Conservation (phyloP, 192 early-diverging fungal genomes). For the Coemansia sp. region DNA sequence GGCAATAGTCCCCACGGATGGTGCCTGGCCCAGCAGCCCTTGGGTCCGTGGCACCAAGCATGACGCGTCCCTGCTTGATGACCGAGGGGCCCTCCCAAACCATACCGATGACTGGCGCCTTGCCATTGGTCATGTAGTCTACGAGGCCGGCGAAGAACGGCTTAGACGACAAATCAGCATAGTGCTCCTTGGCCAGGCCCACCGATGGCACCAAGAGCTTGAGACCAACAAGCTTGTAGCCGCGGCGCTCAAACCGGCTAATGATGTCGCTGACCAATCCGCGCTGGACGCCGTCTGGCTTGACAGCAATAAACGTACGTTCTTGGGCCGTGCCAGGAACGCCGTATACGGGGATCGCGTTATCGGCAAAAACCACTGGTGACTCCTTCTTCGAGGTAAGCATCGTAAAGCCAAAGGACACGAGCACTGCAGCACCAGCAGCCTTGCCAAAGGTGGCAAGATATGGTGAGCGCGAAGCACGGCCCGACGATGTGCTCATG, state of each 20-base stretch:
- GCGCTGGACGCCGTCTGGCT: conserved; percentile 86
- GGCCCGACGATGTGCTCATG: conserved; percentile 30
- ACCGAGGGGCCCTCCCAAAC: conserved; percentile 87
- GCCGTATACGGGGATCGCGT: conserved; percentile 51
- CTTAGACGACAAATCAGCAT: conserved; percentile 76
- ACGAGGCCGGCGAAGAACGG: conserved; percentile 90
- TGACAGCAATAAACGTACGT: conserved; percentile 76
- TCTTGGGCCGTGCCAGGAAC: conserved; percentile 62
- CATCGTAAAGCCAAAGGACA: conserved; percentile 37
- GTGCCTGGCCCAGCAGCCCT: conserved; percentile 81
- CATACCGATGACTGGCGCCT: conserved; percentile 79
- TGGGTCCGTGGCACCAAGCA: conserved; percentile 94
- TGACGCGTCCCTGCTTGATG: conserved; percentile 80
- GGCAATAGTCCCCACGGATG: conserved; percentile 85
- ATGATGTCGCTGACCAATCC: conserved; percentile 86
- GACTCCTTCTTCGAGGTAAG: conserved; percentile 18
- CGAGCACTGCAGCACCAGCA: conserved; percentile 25
- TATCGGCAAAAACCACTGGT: conserved; percentile 35
- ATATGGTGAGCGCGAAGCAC: conserved; percentile 17
- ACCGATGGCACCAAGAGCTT: conserved; percentile 68
- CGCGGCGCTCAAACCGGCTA: conserved; percentile 80
- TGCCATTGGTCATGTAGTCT: conserved; percentile 89
- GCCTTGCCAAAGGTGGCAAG: conserved; percentile 32
- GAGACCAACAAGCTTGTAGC: conserved; percentile 88
- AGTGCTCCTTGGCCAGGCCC: conserved; percentile 79